These are phyloP conservation scores for Sporothrix luriei DNA, from an alignment of 2,329 filamentous ascomycete genomes.

Conservation along the genomic window DNA sequence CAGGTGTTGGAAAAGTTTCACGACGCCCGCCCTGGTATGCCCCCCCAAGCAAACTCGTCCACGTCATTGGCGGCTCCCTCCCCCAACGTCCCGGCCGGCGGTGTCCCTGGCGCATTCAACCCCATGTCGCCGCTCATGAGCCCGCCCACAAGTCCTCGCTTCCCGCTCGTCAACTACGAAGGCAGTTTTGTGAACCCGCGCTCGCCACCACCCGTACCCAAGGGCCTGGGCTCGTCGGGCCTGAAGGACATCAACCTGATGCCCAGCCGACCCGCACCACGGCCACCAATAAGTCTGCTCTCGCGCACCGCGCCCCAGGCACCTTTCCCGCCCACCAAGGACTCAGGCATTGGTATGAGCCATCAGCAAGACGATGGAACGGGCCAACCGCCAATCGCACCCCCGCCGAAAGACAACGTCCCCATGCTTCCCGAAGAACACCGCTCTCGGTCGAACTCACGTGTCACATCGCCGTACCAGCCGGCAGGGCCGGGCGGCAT, in stretches of 20 bases:
- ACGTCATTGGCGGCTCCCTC: conserved; percentile 48
- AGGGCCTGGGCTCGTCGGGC: conserved; percentile 46
- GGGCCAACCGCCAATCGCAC: conserved; percentile 44
- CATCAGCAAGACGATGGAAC: conserved; percentile 59
- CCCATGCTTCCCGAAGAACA: conserved; percentile 68
- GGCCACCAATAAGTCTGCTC: conserved; percentile 71
- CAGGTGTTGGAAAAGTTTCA: conserved; percentile 96
- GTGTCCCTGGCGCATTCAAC: conserved; percentile 57
- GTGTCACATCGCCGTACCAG: conserved; percentile 59
- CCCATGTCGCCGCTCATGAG: conserved; percentile 68
- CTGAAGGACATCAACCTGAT: conserved; percentile 65
- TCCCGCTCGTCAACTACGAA: conserved; percentile 80
- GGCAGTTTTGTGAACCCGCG: conserved; percentile 97
- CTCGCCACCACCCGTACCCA: conserved; percentile 86
- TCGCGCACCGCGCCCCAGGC: conserved; percentile 60
- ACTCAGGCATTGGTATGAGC: conserved; percentile 65
- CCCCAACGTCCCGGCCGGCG: conserved; percentile 43
- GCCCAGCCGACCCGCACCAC: conserved; percentile 82
- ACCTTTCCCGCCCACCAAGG: conserved; percentile 58
- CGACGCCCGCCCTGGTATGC: conserved; percentile 67
- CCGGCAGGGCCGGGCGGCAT: conserved; percentile 35
- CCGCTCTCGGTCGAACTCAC: conserved; percentile 69
- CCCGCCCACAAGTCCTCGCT: conserved; percentile 80
- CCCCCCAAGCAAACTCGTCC: conserved; percentile 49
- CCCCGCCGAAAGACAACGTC: conserved; percentile 57